Evolutionary conservation across 768 basidiomycete genomes (phyloP), one percentile per base, ranked within the genome.

Genomic region (Tulasnella sp.): DNA sequence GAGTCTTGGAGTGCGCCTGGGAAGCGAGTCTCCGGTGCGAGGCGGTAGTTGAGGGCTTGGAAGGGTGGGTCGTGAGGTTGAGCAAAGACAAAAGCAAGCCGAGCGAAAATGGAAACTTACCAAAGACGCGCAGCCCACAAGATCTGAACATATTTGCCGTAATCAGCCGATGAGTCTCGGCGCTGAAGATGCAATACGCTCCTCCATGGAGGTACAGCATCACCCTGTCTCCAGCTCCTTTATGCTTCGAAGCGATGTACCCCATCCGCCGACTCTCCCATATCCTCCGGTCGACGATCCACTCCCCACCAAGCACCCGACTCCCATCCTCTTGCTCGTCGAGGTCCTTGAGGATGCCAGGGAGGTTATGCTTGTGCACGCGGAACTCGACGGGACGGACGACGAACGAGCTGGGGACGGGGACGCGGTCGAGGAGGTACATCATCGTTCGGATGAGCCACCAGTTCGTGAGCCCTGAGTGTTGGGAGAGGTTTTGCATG

Each of bases 141-240:
- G 89, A 89, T 78, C 95, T 94, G 17, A 94, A 91, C 72, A 98
- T 81, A 5, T 92, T 92, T 76, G 98, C 94, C 9, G 95, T 95
- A 72, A 99, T 86, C 69, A 91, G 81, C 52, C 96, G 86, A 79
- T 97, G 94, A 0, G 92, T 92, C 32, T 95, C 91, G 12, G 95
- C 91, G 76, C 91, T 94, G 71, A 92, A 95, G 64, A 91, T 83
- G 79, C 94, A 98, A 79, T 97, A 99, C 41, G 95, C 96, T 59
- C 94, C 95, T 69, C 95, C 96, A 77, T 98, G 96, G 11, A 98
- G 84, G 77, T 94, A 98, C 8, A 97, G 84, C n/a, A 97, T 87
- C 35, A 98, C 89, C 65, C 90, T 85, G 73, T 96, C 91, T 16
- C 68, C 44, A 66, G 66, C 44, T 75, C 74, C 70, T 74, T 72